These are phyloP conservation scores for Carex scoparia DNA, from an alignment of 176 grass and related monocot species.

Conservation along the genomic window DNA sequence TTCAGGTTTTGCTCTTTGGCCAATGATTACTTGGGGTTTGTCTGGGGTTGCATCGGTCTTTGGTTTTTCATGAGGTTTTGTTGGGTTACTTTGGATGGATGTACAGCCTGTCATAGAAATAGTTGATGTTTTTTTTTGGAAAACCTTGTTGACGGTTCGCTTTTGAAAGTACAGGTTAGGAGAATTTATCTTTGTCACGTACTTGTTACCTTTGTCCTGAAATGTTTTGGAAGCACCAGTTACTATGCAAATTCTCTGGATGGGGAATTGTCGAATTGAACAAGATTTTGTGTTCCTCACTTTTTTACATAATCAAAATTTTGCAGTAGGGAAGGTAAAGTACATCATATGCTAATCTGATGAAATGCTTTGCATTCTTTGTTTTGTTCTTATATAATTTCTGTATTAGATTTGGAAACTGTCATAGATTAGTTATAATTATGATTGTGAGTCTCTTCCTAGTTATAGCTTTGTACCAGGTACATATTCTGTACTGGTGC, in stretches of 20 bases:
- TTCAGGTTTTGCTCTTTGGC: constrained; percentile 29
- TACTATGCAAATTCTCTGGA: background rate
- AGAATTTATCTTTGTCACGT: background rate
- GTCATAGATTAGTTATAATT: no score
- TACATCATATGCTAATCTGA: background rate
- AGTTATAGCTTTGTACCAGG: no score
- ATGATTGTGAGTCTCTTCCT: no score
- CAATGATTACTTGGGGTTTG: constrained; percentile 23
- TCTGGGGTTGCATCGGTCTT: constrained; percentile 2
- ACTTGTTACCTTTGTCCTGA: background rate
- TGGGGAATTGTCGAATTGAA: background rate
- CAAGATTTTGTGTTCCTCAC: no score
- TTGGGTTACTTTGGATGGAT: constrained; percentile 19
- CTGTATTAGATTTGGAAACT: no score
- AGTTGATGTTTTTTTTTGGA: background rate
- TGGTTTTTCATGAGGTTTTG: background rate
- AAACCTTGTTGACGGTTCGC: background rate
- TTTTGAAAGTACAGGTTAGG: background rate
- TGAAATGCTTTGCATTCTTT: background rate
- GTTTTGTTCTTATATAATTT: background rate
- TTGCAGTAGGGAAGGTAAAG: background rate
- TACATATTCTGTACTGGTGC: no score
- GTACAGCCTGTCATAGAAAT: constrained; percentile 21
- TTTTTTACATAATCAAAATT: background rate
- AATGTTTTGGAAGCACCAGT: background rate